phyloP scores from a whole-genome alignment of 139 green algal species.

The Chlorella sorokiniana region DNA sequence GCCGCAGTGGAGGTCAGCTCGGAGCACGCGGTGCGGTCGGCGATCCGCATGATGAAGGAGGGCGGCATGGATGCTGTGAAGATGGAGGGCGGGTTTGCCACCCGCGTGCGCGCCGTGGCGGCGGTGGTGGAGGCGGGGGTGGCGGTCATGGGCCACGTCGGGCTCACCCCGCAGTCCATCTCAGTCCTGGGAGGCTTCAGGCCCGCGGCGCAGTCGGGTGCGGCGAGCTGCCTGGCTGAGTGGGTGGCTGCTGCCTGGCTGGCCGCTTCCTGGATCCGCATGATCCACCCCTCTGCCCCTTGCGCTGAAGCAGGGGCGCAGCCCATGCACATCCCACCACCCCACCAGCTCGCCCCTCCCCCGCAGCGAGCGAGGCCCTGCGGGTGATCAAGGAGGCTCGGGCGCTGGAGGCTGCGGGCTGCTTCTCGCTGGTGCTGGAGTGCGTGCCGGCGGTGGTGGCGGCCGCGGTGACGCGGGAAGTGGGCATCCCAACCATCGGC shows the following conservation, averaged over 20 bases:
- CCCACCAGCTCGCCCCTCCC: neutral
- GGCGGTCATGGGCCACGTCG: constrained; percentile 98
- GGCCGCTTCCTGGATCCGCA: no score
- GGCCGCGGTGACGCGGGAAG: constrained; percentile 80
- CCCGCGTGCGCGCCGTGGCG: constrained; percentile 36
- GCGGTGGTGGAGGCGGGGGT: constrained; percentile 91
- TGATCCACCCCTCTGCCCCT: neutral
- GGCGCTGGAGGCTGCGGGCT: constrained; percentile 86
- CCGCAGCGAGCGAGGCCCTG: constrained; percentile 73
- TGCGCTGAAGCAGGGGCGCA: no score
- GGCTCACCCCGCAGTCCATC: constrained; percentile 85
- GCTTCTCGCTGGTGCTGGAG: constrained; percentile 95
- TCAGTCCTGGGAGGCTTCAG: constrained; percentile 87
- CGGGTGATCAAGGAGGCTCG: constrained; percentile 70
- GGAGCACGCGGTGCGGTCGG: constrained; percentile 57
- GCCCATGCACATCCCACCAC: neutral
- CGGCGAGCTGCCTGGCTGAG: no score
- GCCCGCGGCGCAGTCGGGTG: constrained; percentile 77
- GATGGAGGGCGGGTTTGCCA: constrained; percentile 79
- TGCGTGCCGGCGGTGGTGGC: constrained; percentile 91
- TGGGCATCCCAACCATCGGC: constrained; percentile 96
- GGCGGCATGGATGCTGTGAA: constrained; percentile 97
- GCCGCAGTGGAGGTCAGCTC: constrained; percentile 11
- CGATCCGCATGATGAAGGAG: constrained; percentile 95
- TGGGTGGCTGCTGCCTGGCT: neutral